Conservation (phyloP, 2,329 filamentous ascomycete species). For the Epichloe brachyelytri region DNA sequence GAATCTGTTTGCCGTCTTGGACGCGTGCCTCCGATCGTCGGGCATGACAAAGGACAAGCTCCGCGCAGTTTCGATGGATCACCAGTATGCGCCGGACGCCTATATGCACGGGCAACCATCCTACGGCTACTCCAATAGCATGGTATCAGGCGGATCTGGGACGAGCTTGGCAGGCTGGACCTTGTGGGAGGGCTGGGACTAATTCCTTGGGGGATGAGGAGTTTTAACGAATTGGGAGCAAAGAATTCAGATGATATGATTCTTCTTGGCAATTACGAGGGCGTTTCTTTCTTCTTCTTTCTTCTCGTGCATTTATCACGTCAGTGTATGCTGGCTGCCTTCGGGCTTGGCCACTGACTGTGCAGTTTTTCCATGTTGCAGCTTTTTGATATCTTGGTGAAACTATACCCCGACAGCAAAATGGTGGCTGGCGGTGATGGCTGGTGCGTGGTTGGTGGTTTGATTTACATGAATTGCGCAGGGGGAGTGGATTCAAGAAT, state of each 20-base stretch:
- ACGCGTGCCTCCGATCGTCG: conserved; percentile 31
- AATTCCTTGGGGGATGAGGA: not conserved
- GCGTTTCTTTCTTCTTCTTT: not conserved
- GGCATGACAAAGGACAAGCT: conserved; percentile 27
- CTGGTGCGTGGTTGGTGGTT: not conserved
- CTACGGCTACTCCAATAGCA: conserved; percentile 19
- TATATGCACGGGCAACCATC: conserved; percentile 13
- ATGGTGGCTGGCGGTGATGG: not conserved
- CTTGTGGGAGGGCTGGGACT: conserved; percentile 29
- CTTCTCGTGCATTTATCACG: not conserved
- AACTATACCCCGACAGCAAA: not conserved
- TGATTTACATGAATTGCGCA: no score
- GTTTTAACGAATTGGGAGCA: no score
- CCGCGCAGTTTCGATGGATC: not conserved
- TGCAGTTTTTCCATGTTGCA: not conserved
- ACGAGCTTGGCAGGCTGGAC: conserved; percentile 23
- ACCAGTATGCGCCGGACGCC: conserved; percentile 1
- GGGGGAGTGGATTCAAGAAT: no score
- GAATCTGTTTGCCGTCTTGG: conserved; percentile 29
- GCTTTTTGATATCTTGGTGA: not conserved
- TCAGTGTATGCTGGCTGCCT: not conserved
- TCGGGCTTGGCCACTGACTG: not conserved
- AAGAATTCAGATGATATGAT: no score
- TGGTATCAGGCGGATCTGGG: conserved; percentile 13
- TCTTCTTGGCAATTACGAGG: no score